Evolutionary conservation across 148 eudicot genomes (phyloP).

Genomic region (Polygonum maritimum): DNA sequence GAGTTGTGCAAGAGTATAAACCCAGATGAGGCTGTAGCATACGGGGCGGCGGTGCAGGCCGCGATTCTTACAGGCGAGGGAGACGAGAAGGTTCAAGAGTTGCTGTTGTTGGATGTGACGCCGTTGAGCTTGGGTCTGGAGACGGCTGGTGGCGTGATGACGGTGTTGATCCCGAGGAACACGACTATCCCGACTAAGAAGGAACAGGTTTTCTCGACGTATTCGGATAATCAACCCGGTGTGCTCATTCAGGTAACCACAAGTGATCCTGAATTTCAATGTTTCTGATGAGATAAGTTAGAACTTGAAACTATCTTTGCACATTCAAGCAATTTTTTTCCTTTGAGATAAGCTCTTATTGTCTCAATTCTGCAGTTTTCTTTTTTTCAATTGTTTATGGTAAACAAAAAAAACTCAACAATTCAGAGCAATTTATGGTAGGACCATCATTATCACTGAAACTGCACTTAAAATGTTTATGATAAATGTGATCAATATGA

Average conservation of each 20-base stretch:
- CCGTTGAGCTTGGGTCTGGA: conserved; percentile 27
- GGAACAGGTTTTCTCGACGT: conserved; percentile 28
- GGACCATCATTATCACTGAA: too few relatives aligned
- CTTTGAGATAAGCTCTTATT: too few relatives aligned
- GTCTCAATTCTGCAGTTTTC: too few relatives aligned
- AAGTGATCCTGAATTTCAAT: neutral
- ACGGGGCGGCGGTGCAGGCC: conserved; percentile 39
- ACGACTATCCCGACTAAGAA: conserved; percentile 33
- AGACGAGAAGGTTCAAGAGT: conserved; percentile 28
- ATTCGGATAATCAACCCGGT: conserved; percentile 31
- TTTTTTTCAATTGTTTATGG: too few relatives aligned
- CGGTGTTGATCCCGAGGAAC: conserved; percentile 25
- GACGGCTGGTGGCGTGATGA: conserved; percentile 31
- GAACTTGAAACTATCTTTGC: too few relatives aligned
- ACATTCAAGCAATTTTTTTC: too few relatives aligned
- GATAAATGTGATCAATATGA: too few relatives aligned
- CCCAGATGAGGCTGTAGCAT: conserved; percentile 33
- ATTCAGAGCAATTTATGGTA: too few relatives aligned
- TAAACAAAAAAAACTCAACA: too few relatives aligned
- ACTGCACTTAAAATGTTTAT: too few relatives aligned
- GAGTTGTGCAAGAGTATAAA: conserved; percentile 34
- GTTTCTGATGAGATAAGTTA: too few relatives aligned
- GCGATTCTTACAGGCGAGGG: conserved; percentile 29
- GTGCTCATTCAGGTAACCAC: conserved; percentile 23
- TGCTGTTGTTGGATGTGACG: conserved; percentile 25